Base-by-base conservation (phyloP, 768 basidiomycete species). In the Floccularia luteovirens region DNA sequence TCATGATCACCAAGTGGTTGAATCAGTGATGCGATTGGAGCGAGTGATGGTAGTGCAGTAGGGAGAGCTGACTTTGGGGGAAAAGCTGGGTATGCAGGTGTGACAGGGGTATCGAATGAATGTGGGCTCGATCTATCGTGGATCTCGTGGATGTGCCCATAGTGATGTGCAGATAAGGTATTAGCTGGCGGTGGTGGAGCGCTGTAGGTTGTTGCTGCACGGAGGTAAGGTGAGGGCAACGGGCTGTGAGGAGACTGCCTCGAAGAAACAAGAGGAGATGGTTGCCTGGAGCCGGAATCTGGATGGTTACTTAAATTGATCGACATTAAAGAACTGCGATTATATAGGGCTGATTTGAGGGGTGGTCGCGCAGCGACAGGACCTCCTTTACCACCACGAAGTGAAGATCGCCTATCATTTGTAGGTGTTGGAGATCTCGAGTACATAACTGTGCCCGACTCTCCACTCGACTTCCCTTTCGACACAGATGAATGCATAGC, bases 51-150 rank as follows among this genome's bases (percentile, higher is more conserved):
- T 2, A 82, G 79, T 6, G 69, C 72, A 0, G 72, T 71, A 6
- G 75, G 64, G 1, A 67, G 45, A 14, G 72, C 62, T 5, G 65
- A 65, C 25, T 61, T 50, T 23, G 67, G 58, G 0, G 80, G 70
- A 52, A 76, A 89, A 1, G 82, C 70, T 11, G 86, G 84, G 50
- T 85, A 85, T 2, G 84, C 79, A 1, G 86, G 85, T 3, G 82
- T 88, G 31, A 68, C 67, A 0, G 82, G 76, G 1, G 59, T 46
- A 13, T 58, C 58, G 17, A 49, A 40, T 7, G 14, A 43, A 38
- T 11, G 28, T 31, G 21, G n/a, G 21, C 20, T 43, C 38, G 27
- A 28, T 27, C 24, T 35, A 55, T 31, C n/a, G n/a, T n/a, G 41
- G 31, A 10, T 41, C 36, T 48, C 49, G 33, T 39, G 13, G 43